These are phyloP conservation scores for Diaporthe capsici DNA, from an alignment of 2,329 filamentous ascomycete genomes.

Conservation along the genomic window DNA sequence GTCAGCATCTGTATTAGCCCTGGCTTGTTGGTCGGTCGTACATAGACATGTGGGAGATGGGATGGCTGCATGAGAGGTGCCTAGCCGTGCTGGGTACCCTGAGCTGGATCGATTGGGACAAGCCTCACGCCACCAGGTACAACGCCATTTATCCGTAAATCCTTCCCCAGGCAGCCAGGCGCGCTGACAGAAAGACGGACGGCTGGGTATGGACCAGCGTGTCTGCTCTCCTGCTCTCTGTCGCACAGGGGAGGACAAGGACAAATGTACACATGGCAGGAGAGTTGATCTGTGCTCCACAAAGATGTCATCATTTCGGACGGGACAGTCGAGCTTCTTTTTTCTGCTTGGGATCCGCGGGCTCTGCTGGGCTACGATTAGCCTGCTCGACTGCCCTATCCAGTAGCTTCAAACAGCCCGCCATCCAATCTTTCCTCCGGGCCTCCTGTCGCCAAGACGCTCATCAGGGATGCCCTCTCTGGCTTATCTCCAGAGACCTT, in stretches of 20 bases:
- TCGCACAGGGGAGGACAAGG: background rate
- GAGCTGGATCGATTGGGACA: background rate
- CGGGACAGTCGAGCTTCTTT: background rate
- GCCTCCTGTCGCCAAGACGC: constrained; percentile 1
- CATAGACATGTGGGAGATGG: constrained; percentile 16
- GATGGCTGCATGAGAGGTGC: constrained; percentile 8
- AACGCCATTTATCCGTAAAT: constrained; percentile 7
- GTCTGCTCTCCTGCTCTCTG: background rate
- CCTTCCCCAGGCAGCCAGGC: constrained; percentile 7
- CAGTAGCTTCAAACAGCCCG: constrained; percentile 32
- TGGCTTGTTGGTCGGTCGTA: background rate
- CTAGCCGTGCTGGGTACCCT: background rate
- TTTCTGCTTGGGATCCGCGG: background rate
- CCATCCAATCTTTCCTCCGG: constrained; percentile 18
- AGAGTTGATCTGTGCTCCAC: background rate
- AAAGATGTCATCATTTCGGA: background rate
- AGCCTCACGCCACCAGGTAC: constrained; percentile 6
- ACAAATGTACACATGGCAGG: too few species aligned
- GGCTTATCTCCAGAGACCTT: background rate
- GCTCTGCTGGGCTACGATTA: background rate
- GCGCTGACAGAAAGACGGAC: background rate
- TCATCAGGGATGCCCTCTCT: constrained; percentile 1
- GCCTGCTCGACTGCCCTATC: background rate
- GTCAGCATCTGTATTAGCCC: background rate
- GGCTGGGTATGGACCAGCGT: background rate